Percentiles rank a stretch among this genome's conserved stretches.
phyloP scores from a whole-genome alignment of 805 yeast genomes.

The Vanderwaltozyma yarrowii region DNA sequence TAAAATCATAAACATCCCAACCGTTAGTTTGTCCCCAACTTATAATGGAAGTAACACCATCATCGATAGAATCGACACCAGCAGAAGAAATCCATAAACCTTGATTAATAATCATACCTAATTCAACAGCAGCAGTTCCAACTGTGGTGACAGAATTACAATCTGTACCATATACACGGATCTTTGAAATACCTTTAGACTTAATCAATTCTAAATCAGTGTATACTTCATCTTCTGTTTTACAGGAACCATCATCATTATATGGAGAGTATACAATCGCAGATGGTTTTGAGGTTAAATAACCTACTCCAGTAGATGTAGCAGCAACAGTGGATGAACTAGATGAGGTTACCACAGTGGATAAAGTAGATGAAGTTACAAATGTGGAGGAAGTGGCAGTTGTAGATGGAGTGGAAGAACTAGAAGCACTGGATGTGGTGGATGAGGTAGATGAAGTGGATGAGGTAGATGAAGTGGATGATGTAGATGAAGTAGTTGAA shows the following conservation, averaged over 20 bases:
- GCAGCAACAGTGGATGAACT: background rate
- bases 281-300: constrained; percentile 8
- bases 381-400: background rate
- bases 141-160: constrained; percentile 61
- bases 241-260: constrained; percentile 56
- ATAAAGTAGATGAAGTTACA: background rate
- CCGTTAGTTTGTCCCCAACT: constrained; percentile 39
- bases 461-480: constrained; percentile 7
- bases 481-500: background rate
- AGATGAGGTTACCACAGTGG: background rate
- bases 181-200: constrained; percentile 48
- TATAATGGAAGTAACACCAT: constrained; percentile 44
- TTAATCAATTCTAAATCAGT: constrained; percentile 50
- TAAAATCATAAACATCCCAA: constrained; percentile 64
- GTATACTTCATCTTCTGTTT: constrained; percentile 41
- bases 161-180: constrained; percentile 82
- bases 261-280: constrained; percentile 78
- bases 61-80: constrained; percentile 65
- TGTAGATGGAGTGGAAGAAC: constrained; percentile 9
- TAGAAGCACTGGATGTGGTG: constrained; percentile 4
- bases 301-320: background rate
- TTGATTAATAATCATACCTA: constrained; percentile 71
- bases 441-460: constrained; percentile 7
- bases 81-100: constrained; percentile 68
- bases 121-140: constrained; percentile 44